Evolutionary conservation across 2,329 filamentous ascomycete genomes (phyloP), one percentile per base, ranked within the genome.

Genomic region (Fusarium sp.): DNA sequence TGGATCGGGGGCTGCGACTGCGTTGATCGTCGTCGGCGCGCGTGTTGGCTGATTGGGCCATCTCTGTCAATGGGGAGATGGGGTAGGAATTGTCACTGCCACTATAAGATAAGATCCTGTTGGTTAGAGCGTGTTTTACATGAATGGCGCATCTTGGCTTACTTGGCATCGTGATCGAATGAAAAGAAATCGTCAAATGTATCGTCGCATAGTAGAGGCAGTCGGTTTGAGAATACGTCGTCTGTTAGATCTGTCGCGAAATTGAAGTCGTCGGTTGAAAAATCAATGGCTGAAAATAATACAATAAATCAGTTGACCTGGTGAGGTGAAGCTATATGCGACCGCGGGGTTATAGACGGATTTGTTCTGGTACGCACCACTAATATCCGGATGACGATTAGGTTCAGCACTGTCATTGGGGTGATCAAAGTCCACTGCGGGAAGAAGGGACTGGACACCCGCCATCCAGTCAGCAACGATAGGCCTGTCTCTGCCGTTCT

Each of bases 361-460:
- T 48, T n/a, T 47, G 39, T 22, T 51, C 56, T 51, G 38, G 28
- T 24, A 38, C 56, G 44, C 44, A 59, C 56, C 56, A 59, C 56
- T 48, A 28, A 38, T 38, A 59, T 57, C 39, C 20, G 30, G n/a
- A 11, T 35, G 22, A 22, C 39, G 55, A 48, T 57, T 35, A 38
- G 32, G 24, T 30, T 30, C 32, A 28, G n/a, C 42, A 28, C 42
- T 36, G 20, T 59, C 56, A 51, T 50, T 50, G 42, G 42, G 39
- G 32, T 51, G 24, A 30, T 59, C 28, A 48, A 59, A 59, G 26
- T 59, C 56, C 24, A 59, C 32, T 1, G 56, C 42, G 20, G 56
- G 56, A 18, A 59, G 56, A 32, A 59, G 32, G n/a, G 56, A 59
- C 56, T 59, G 56, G 32, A 59, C 42, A 59, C 56, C 56, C 24